These are phyloP conservation scores for Lactarius tabidus DNA, from an alignment of 768 basidiomycete species.

Conservation along the genomic window DNA sequence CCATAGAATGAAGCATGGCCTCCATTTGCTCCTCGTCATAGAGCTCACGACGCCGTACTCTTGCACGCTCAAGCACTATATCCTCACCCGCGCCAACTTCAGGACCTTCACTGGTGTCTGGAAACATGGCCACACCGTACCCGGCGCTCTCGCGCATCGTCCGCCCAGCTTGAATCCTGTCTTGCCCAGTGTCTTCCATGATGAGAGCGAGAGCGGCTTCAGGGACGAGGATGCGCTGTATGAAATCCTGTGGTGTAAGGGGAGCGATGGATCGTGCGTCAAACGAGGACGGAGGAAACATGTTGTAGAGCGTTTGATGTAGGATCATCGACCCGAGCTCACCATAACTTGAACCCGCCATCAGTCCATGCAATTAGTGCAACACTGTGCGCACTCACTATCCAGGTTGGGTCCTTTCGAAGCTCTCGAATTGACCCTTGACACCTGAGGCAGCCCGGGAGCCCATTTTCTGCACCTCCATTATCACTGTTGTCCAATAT, in stretches of 20 bases:
- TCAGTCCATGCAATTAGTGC: neutral
- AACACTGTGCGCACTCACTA: constrained; percentile 55
- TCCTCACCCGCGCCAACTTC: constrained; percentile 39
- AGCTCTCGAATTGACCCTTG: constrained; percentile 70
- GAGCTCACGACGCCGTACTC: constrained; percentile 38
- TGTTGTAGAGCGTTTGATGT: constrained; percentile 65
- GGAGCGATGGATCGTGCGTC: constrained; percentile 54
- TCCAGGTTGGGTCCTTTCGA: constrained; percentile 82
- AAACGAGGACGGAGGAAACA: constrained; percentile 64
- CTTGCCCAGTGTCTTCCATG: constrained; percentile 60
- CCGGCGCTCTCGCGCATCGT: constrained; percentile 71
- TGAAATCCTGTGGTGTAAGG: constrained; percentile 69
- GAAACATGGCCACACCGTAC: constrained; percentile 86
- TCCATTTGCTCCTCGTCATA: constrained; percentile 40
- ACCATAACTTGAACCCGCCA: constrained; percentile 58
- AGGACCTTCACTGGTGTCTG: constrained; percentile 47
- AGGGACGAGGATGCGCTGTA: constrained; percentile 83
- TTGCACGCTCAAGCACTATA: constrained; percentile 44
- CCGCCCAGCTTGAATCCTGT: constrained; percentile 45
- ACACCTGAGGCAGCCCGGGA: constrained; percentile 62
- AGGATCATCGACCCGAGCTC: constrained; percentile 81
- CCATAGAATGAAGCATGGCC: constrained; percentile 29
- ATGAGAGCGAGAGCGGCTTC: constrained; percentile 83
- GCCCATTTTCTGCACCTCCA: constrained; percentile 61
- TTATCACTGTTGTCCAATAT: constrained; percentile 67